Base-by-base conservation (phyloP, 75 land plant genomes). In the Azolla pinnata region DNA sequence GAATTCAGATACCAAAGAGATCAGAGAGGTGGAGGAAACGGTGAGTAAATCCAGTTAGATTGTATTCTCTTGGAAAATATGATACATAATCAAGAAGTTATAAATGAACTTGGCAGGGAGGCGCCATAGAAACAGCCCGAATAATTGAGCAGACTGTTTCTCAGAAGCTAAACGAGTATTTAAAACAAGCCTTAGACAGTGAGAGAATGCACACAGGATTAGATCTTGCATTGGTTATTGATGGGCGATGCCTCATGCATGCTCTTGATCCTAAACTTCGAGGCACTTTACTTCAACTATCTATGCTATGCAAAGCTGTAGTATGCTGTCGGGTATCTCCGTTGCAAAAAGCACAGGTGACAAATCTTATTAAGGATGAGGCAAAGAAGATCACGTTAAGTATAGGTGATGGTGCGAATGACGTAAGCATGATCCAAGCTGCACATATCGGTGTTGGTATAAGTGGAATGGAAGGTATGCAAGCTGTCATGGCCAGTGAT, bases 401-500 rank as follows among this genome's bases (percentile, higher is more conserved):
- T 60, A 95, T 95, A 76, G 99, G 99, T 61, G 99, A 95, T 83
- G 99, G 99, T 76, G 99, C 99, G 46, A 95, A 95, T 75, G 99
- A 95, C 73, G 99, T 95, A 48, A 95, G 99, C 70, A 95, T 95
- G 99, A 95, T 95, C 62, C 99, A 95, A 74, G 99, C 99, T 68
- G 99, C 99, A 64, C 99, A 95, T 76, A 81, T 95, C 62, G 99
- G 99, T 47, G 79, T 95, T 61, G 99, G 99, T 51, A 95, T 95
- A 53, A 95, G 99, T 70, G 99, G 99, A 12, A 68, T 78, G 45
- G 99, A 95, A 57, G 99, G 99, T 47, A 95, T 95, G 99, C 99
- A 95, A 65, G 99, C 96, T 49, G 99, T 95, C 16, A 95, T 95
- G 99, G 99, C 99, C 28, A 95, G 96, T 73, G 99, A 95, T 70